A percentile compares a stretch with the other conserved stretches of the same genome.
phyloP scores from a whole-genome alignment of 1,284 basidiomycete species.

The Puccinia hordei region DNA sequence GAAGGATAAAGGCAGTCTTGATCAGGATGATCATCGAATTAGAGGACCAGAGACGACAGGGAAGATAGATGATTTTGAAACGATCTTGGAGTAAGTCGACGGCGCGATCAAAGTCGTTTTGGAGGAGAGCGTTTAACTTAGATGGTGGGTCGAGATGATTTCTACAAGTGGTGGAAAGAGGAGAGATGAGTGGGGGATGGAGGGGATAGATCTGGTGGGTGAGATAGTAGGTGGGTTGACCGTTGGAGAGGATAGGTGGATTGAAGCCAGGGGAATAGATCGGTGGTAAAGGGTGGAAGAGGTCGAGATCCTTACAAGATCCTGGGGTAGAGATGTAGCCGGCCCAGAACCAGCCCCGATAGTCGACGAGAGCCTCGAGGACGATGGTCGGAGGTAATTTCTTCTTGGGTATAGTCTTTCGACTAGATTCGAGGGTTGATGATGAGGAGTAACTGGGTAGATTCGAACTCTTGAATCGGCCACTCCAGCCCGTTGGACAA shows the following conservation, averaged over 20 bases:
- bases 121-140: background rate
- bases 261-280: conserved; percentile 6
- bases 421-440: too few relatives aligned
- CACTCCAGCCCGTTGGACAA: conserved; percentile 18
- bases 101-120: background rate
- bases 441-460: too few relatives aligned
- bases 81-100: background rate
- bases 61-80: conserved; percentile 9
- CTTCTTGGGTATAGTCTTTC: background rate
- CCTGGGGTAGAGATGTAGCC: conserved; percentile 19
- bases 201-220: conserved; percentile 1
- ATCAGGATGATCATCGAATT: conserved; percentile 23
- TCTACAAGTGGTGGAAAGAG: background rate
- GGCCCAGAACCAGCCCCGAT: conserved; percentile 25
- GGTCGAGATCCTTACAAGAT: conserved; percentile 1
- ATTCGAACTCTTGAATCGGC: conserved; percentile 17
- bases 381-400: background rate
- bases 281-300: background rate
- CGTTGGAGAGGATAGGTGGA: background rate
- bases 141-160: background rate
- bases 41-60: conserved; percentile 35
- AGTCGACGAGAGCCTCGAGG: conserved; percentile 16
- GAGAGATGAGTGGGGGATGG: background rate
- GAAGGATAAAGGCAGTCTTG: conserved; percentile 20
- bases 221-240: background rate